Percentiles rank a stretch among this genome's conserved stretches.
phyloP scores from a whole-genome alignment of 2,329 filamentous ascomycete genomes.

The Hymenoscyphus repandus region DNA sequence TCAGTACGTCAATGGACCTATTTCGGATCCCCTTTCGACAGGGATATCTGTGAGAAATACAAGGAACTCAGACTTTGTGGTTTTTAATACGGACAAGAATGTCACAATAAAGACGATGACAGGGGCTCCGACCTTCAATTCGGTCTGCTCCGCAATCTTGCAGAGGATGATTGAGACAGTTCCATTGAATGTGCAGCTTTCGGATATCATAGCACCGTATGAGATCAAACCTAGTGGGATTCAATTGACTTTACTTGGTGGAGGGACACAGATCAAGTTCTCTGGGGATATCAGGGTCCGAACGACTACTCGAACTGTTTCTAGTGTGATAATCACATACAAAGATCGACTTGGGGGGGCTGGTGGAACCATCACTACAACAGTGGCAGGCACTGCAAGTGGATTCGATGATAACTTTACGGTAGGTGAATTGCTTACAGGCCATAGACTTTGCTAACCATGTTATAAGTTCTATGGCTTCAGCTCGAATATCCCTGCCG shows the following conservation, averaged over 20 bases:
- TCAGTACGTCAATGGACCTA: conserved; percentile 50
- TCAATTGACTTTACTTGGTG: conserved; percentile 47
- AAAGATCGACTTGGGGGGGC: conserved; percentile 48
- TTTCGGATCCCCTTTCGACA: conserved; percentile 49
- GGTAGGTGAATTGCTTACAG: conserved; percentile 34
- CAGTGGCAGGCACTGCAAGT: conserved; percentile 41
- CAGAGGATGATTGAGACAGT: conserved; percentile 60
- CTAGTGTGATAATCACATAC: conserved; percentile 47
- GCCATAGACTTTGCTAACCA: conserved; percentile 31
- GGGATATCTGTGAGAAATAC: conserved; percentile 41
- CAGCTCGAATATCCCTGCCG: conserved; percentile 44
- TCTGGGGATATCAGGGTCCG: conserved; percentile 52
- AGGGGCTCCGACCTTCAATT: conserved; percentile 40
- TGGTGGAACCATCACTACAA: conserved; percentile 42
- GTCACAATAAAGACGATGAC: conserved; percentile 46
- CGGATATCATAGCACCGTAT: conserved; percentile 49
- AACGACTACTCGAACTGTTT: conserved; percentile 41
- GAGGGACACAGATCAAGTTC: conserved; percentile 43
- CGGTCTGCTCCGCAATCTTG: conserved; percentile 45
- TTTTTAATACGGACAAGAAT: conserved; percentile 52
- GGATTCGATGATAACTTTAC: conserved; percentile 58
- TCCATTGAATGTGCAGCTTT: conserved; percentile 44
- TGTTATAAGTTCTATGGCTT: conserved; percentile 27
- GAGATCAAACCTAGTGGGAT: conserved; percentile 54
- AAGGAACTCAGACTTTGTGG: conserved; percentile 46